Percentiles rank a stretch among this genome's conserved stretches.
Conservation (phyloP, 352 stramenopile genomes). For the Globisporangium acanthophoron region DNA sequence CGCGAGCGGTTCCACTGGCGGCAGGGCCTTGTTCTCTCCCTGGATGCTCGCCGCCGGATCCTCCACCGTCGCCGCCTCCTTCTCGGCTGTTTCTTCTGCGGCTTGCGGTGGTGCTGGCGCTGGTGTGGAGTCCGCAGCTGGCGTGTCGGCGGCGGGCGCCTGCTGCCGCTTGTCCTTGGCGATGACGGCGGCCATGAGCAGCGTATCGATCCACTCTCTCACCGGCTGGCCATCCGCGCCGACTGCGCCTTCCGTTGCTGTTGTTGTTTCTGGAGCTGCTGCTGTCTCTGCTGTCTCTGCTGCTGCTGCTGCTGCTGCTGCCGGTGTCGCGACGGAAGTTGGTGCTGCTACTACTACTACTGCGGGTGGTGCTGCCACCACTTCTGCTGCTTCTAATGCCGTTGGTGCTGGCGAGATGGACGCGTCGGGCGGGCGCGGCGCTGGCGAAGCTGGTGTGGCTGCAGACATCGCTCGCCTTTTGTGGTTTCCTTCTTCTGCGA, state of each 20-base stretch:
- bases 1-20: too few relatives aligned
- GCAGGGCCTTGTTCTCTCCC: too few relatives aligned
- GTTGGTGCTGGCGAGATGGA: too few relatives aligned
- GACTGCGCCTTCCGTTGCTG: not conserved
- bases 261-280: not conserved
- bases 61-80: too few relatives aligned
- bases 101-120: not conserved
- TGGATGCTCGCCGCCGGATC: too few relatives aligned
- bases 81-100: not conserved
- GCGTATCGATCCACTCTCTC: conserved; percentile 73
- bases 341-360: not conserved
- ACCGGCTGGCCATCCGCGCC: conserved; percentile 30
- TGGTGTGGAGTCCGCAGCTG: too few relatives aligned
- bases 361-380: not conserved
- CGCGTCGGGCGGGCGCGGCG: too few relatives aligned
- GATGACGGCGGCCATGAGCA: conserved; percentile 71
- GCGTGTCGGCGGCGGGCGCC: not conserved
- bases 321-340: not conserved
- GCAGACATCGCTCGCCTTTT: too few relatives aligned
- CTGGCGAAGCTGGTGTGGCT: too few relatives aligned
- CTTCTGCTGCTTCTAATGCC: not conserved
- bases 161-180: conserved; percentile 52
- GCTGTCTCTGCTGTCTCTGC: not conserved
- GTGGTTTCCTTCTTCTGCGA: too few relatives aligned
- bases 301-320: conserved; percentile 1